Conservation (phyloP, 306 rosid species). For the Luffa acutangula region DNA sequence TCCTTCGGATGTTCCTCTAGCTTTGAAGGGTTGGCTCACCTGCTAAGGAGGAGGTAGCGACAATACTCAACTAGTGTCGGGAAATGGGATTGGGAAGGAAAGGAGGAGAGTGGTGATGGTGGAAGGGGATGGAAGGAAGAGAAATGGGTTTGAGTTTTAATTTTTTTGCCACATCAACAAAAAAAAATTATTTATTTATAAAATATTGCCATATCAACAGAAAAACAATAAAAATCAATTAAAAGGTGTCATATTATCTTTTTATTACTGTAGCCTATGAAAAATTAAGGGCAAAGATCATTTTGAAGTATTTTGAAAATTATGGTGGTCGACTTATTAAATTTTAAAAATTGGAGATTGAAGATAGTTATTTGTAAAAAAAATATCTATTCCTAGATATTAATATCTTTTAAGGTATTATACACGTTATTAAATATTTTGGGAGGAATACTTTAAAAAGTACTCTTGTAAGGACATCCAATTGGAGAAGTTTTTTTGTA, state of each 20-base stretch:
- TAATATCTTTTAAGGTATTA: not conserved
- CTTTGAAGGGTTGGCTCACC: not conserved
- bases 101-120: not conserved
- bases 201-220: not conserved
- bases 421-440: not conserved
- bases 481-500: not conserved
- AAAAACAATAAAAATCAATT: not conserved
- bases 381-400: not conserved
- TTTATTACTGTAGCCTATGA: not conserved
- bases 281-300: not conserved
- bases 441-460: too few species aligned
- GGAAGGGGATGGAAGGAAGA: not conserved
- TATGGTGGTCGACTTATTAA: not conserved
- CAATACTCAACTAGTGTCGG: not conserved
- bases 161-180: not conserved
- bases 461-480: not conserved
- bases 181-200: not conserved
- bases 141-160: not conserved
- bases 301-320: not conserved
- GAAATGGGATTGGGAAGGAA: not conserved
- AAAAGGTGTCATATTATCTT: not conserved
- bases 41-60: not conserved
- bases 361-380: not conserved
- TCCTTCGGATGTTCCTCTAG: not conserved
- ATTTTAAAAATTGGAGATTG: not conserved